Conservation (phyloP, 2,329 filamentous ascomycete species). For the Monilinia vaccinii-corymbosi region DNA sequence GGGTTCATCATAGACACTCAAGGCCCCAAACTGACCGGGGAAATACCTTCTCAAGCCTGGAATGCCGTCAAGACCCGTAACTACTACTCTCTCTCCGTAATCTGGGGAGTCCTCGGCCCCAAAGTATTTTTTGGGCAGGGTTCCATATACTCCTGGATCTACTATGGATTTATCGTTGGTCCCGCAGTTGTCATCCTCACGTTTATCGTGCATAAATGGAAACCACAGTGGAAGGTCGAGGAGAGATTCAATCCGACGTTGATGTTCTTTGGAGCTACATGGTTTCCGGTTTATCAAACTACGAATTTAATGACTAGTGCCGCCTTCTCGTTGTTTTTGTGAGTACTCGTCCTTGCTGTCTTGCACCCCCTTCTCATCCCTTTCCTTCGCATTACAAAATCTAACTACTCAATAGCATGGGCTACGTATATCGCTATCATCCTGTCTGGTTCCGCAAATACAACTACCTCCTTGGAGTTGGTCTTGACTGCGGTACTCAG, state of each 20-base stretch:
- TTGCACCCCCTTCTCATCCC: not conserved
- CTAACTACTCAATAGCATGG: not conserved
- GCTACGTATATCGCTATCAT: constrained; percentile 18
- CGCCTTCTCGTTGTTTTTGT: constrained; percentile 25
- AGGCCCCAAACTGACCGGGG: constrained; percentile 18
- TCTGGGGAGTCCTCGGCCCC: constrained; percentile 32
- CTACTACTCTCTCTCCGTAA: constrained; percentile 29
- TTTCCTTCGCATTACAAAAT: not conserved
- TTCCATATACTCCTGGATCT: constrained; percentile 26
- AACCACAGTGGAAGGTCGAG: constrained; percentile 28
- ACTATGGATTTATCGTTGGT: constrained; percentile 28
- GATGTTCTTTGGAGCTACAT: constrained; percentile 23
- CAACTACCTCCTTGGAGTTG: constrained; percentile 69
- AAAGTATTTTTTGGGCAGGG: constrained; percentile 23
- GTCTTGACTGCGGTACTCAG: constrained; percentile 59
- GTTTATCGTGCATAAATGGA: constrained; percentile 24
- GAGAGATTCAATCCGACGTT: constrained; percentile 25
- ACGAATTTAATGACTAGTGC: constrained; percentile 26
- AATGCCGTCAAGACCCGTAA: constrained; percentile 27
- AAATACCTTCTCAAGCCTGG: constrained; percentile 22
- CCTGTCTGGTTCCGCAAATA: constrained; percentile 64
- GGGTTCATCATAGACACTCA: constrained; percentile 12
- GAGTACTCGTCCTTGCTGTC: not conserved
- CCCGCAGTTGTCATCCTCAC: constrained; percentile 22
- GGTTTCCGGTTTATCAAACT: constrained; percentile 26